These are phyloP conservation scores for Basipetospora chlamydospora DNA, from an alignment of 2,329 filamentous ascomycete species.

Conservation along the genomic window DNA sequence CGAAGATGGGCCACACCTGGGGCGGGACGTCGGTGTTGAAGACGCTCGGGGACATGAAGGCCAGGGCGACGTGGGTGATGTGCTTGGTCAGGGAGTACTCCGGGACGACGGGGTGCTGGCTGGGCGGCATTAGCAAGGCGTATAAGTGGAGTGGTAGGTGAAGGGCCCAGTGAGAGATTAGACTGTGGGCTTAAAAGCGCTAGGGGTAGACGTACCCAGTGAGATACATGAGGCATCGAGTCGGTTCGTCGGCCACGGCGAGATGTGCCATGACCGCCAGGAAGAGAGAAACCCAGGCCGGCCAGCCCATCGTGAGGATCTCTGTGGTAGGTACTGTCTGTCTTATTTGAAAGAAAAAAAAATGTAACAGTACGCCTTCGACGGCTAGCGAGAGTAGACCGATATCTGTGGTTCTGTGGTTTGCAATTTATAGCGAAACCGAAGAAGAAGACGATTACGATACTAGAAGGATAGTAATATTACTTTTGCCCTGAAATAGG, in stretches of 20 bases:
- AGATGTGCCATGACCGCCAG: not conserved
- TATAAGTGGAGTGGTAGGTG: not conserved
- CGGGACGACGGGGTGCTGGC: slow-evolving; percentile 32
- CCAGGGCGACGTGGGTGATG: slow-evolving; percentile 43
- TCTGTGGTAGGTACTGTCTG: not conserved
- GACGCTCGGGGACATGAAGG: slow-evolving; percentile 38
- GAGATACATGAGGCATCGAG: slow-evolving; percentile 30
- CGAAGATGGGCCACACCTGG: slow-evolving; percentile 36
- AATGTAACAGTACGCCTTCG: not conserved
- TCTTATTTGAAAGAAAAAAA: not conserved
- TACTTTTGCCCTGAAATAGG: too few species aligned
- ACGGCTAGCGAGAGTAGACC: too few species aligned
- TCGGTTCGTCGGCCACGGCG: not conserved
- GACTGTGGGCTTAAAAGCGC: not conserved
- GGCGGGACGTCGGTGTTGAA: slow-evolving; percentile 30
- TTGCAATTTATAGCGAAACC: too few species aligned
- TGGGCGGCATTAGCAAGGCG: slow-evolving; percentile 11
- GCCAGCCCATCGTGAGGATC: not conserved
- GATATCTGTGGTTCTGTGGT: too few species aligned
- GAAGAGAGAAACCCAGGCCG: not conserved
- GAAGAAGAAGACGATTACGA: too few species aligned
- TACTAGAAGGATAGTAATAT: too few species aligned
- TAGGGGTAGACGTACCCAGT: slow-evolving; percentile 26
- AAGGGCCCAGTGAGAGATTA: not conserved
- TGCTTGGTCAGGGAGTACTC: slow-evolving; percentile 19